Percentiles rank a stretch among this genome's conserved stretches.
phyloP scores from a whole-genome alignment of 768 basidiomycete genomes.

The Stropharia rugosoannulata region DNA sequence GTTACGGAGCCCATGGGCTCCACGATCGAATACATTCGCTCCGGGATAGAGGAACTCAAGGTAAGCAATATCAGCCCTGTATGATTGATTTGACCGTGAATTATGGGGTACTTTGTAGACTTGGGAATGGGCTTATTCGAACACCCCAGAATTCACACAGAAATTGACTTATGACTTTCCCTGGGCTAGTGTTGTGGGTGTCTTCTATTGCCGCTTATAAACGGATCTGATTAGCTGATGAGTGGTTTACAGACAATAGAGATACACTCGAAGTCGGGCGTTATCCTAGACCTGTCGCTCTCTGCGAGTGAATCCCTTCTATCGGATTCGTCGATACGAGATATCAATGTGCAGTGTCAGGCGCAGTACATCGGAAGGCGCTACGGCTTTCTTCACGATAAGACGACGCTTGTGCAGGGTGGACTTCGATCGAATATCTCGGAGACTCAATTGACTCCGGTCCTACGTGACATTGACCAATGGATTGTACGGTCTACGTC shows the following conservation, averaged over 20 bases:
- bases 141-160: conserved; percentile 92
- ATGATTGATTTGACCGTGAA: neutral
- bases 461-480: conserved; percentile 5
- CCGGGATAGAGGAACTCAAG: conserved; percentile 72
- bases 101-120: conserved; percentile 42
- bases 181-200: conserved; percentile 52
- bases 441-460: neutral
- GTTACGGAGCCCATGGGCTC: conserved; percentile 46
- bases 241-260: conserved; percentile 35
- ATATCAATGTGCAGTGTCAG: conserved; percentile 9
- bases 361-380: conserved; percentile 25
- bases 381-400: conserved; percentile 31
- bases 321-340: conserved; percentile 7
- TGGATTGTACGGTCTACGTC: conserved; percentile 4
- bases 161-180: conserved; percentile 39
- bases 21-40: conserved; percentile 56
- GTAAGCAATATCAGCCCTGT: conserved; percentile 38
- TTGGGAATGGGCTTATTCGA: conserved; percentile 93
- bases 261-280: conserved; percentile 64
- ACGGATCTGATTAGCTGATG: neutral
- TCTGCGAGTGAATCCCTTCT: conserved; percentile 18
- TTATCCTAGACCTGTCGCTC: conserved; percentile 52
- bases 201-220: conserved; percentile 1
- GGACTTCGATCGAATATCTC: neutral
- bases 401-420: neutral